These are phyloP conservation scores for Phialocephala sp. DNA, from an alignment of 2,329 filamentous ascomycete species.

Conservation along the genomic window DNA sequence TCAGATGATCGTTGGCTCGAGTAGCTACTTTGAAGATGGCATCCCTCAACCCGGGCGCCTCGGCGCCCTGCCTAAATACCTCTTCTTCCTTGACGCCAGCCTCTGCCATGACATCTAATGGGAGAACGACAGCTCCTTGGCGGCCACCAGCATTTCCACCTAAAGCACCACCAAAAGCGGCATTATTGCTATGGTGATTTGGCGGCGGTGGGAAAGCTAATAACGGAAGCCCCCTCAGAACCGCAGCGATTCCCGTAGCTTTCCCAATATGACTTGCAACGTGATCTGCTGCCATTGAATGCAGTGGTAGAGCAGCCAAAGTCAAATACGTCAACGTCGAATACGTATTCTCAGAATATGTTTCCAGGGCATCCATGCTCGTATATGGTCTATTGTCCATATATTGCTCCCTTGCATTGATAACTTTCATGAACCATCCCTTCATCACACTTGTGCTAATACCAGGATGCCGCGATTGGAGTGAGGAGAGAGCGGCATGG, in stretches of 20 bases:
- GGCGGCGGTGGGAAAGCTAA: constrained; percentile 78
- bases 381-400: constrained; percentile 84
- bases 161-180: constrained; percentile 46
- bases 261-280: constrained; percentile 95
- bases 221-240: constrained; percentile 85
- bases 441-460: constrained; percentile 56
- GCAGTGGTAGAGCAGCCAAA: constrained; percentile 77
- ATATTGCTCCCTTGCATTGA: constrained; percentile 81
- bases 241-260: constrained; percentile 83
- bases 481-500: constrained; percentile 70
- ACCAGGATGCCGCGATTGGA: constrained; percentile 52
- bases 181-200: constrained; percentile 58
- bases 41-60: constrained; percentile 83
- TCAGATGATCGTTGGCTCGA: constrained; percentile 91
- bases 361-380: constrained; percentile 75
- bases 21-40: constrained; percentile 93
- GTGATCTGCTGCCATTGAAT: constrained; percentile 87
- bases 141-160: constrained; percentile 45
- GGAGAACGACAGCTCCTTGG: constrained; percentile 76
- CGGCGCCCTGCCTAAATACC: constrained; percentile 78
- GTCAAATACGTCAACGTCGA: constrained; percentile 90
- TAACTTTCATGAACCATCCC: constrained; percentile 77
- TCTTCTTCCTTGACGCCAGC: constrained; percentile 84
- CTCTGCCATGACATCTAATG: constrained; percentile 88
- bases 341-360: constrained; percentile 94